phyloP scores from a whole-genome alignment of 495 filamentous ascomycete genomes.

The Penicillium canariense region DNA sequence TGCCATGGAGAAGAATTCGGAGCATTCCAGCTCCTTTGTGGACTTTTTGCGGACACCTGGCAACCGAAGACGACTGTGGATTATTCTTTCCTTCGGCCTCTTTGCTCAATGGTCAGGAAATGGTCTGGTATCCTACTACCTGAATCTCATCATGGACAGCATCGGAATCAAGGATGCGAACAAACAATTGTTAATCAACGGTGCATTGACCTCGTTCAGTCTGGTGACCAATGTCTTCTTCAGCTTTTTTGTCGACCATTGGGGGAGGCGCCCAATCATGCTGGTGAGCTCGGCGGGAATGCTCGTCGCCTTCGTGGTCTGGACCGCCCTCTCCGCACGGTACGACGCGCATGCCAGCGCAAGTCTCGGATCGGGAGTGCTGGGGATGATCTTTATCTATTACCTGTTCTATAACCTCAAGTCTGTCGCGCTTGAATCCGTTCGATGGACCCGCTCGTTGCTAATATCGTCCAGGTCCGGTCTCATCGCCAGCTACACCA shows the following conservation, averaged over 20 bases:
- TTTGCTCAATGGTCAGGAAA: constrained; percentile 68
- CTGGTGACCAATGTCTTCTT: constrained; percentile 44
- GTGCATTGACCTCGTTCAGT: constrained; percentile 13
- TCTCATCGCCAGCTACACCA: constrained; percentile 61
- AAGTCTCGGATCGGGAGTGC: constrained; percentile 5
- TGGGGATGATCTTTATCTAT: constrained; percentile 14
- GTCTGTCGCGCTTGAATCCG: neutral
- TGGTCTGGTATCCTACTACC: constrained; percentile 64
- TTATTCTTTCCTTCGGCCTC: constrained; percentile 57
- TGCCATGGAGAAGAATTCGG: constrained; percentile 32
- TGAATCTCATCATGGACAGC: constrained; percentile 52
- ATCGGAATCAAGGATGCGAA: constrained; percentile 53
- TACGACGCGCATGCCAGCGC: constrained; percentile 8
- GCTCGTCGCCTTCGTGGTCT: constrained; percentile 9
- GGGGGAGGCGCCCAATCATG: constrained; percentile 56
- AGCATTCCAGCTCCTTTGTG: constrained; percentile 31
- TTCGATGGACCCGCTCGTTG: constrained; percentile 8
- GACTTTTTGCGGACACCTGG: constrained; percentile 68
- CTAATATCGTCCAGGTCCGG: constrained; percentile 48
- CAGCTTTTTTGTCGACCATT: constrained; percentile 57
- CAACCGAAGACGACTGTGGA: constrained; percentile 60
- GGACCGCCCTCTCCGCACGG: constrained; percentile 8
- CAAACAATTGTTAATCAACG: constrained; percentile 42
- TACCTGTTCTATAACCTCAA: constrained; percentile 14
- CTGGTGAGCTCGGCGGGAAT: constrained; percentile 10